Base-by-base conservation (phyloP, 106 monocot species). In the Xerophyta viscosa region DNA sequence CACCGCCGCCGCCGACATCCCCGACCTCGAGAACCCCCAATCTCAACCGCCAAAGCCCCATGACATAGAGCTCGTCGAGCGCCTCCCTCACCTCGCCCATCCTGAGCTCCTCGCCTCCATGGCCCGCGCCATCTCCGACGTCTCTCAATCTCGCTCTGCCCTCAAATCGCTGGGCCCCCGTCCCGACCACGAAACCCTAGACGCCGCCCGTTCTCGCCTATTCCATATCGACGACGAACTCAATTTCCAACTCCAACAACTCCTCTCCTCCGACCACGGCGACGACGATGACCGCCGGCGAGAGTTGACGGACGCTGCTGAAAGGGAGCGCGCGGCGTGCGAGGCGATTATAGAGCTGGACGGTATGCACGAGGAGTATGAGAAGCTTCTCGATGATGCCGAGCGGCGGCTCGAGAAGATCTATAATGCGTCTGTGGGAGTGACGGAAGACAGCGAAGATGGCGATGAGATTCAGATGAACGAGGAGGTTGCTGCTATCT, bases 351-450 rank as follows among this genome's bases (percentile, higher is more conserved):
- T 88, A 29, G 71, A 78, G 64, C 69, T 94, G 24, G 84, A 94
- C 8, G 80, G 78, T 58, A 94, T 81, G 84, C 84, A 88, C 50
- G 78, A 67, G 66, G 77, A 80, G 20, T 94, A 94, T 46, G 78
- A 68, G 72, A 53, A 18, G 4, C 48, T 94, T 52, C 69, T 94
- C 56, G 78, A 50, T 72, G 84, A 84, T 8, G 81, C 88, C 15
- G 94, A 94, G 73, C 74, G 65, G 67, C 58, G 72, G 75, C 64
- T 94, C 20, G 70, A 59, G 18, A 60, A 59, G 69, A 88, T 94
- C 5, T 94, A 94, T 44, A 50, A 51, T 4, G 62, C 71, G 4
- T 62, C 62, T 12, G 67, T 37, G 66, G 43, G 5, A 31, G 24
- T 21, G 37, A 20, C 14, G 31, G 24, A 5, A 50, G 27, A 3